Evolutionary conservation across 75 land plant species (phyloP), one percentile per base, ranked within the genome.

Genomic region (Sequoiadendron giganteum): DNA sequence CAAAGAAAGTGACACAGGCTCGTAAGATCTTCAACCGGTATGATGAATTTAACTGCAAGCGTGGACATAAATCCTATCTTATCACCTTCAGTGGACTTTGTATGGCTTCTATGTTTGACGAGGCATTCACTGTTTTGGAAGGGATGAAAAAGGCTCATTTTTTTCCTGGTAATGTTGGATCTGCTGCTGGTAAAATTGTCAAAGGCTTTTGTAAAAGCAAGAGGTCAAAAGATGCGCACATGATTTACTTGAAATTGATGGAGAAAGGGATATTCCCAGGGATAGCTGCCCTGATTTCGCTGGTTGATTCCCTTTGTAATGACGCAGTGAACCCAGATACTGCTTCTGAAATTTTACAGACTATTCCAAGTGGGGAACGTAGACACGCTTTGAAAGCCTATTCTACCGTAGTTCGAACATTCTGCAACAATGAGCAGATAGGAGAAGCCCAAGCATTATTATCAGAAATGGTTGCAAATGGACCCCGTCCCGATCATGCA

Each of bases 401-500:
- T 83, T 82, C 81, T 48, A 36, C 79, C 10, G 94, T 95, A 1
- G 25, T 93, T 87, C 80, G 76, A 5, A 87, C 89, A 7, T 89
- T 95, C 68, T 92, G 92, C 77, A 88, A 89, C 89, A 92, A 88
- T 25, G 87, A 88, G 72, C 86, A 92, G 78, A 45, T 89, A 2
- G 88, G 85, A 30, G 87, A 49, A 84, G 93, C 94, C 1, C 90
- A 93, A 86, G 86, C 34, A 30, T 85, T 95, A 84, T 72, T 93
- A 19, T 42, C 14, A 43, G 58, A 88, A 72, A 95, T 95, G 96
- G 89, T 92, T 21, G 77, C 86, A 7, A 38, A 70, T 43, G 94
- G 94, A 2, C 93, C 93, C 32, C 91, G 91, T 39, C 96, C 96
- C 84, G 92, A 94, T 30, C 90, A 86, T 87, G 89, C 92, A 76